Evolutionary conservation across 257 asterid species (phyloP).

Genomic region (Nicotiana knightiana): DNA sequence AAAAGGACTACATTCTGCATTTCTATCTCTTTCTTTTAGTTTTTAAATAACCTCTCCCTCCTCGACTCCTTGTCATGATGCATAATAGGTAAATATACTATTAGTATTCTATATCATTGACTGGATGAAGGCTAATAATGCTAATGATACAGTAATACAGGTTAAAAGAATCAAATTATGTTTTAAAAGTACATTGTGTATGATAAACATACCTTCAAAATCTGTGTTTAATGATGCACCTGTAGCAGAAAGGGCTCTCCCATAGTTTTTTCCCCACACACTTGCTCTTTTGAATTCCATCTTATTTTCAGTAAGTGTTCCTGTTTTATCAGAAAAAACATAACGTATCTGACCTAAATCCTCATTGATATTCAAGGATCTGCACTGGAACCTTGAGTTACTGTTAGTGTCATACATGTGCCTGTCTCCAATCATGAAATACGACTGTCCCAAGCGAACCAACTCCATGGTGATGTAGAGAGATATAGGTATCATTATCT

Average conservation of each 20-base stretch:
- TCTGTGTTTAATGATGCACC: slow-evolving; percentile 13
- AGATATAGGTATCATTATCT: slow-evolving; percentile 97
- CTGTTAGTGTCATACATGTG: slow-evolving; percentile 72
- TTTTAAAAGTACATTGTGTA: background rate
- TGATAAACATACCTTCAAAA: slow-evolving; percentile 50
- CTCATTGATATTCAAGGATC: slow-evolving; percentile 97
- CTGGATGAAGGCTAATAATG: background rate
- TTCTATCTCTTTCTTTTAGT: background rate
- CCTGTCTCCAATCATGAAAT: slow-evolving; percentile 92
- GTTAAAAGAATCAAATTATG: background rate
- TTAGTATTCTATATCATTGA: background rate
- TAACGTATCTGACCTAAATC: slow-evolving; percentile 96
- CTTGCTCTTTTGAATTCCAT: slow-evolving; percentile 94
- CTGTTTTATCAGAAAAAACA: slow-evolving; percentile 91
- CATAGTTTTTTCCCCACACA: slow-evolving; percentile 73
- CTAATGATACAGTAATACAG: background rate
- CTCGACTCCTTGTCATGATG: background rate
- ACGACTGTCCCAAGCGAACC: slow-evolving; percentile 96
- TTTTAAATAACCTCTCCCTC: background rate
- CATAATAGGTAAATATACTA: background rate
- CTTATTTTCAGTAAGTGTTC: slow-evolving; percentile 95
- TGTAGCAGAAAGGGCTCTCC: slow-evolving; percentile 29
- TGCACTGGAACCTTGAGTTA: slow-evolving; percentile 93
- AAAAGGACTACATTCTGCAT: background rate
- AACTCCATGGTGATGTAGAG: slow-evolving; percentile 98